phyloP scores from a whole-genome alignment of 1,284 basidiomycete species.

The Puccinia hordei region DNA sequence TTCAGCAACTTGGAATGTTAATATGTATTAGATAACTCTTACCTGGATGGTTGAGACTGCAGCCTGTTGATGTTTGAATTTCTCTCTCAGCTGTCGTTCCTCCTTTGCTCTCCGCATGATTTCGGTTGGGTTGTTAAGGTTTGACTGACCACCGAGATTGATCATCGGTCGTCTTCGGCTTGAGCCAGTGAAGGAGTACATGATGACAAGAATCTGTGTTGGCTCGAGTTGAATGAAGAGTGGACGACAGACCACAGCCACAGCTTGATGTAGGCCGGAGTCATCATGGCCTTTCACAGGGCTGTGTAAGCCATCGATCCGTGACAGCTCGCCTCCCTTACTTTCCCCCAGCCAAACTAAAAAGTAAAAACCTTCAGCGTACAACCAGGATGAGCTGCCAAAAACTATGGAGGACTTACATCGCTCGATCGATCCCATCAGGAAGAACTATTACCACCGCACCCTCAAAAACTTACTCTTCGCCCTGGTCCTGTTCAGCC shows the following conservation, averaged over 20 bases:
- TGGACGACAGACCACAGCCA: neutral
- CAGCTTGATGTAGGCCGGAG: neutral
- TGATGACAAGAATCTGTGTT: neutral
- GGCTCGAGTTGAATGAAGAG: neutral
- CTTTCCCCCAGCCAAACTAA: neutral
- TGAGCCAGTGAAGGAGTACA: slow-evolving; percentile 49
- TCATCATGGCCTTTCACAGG: neutral
- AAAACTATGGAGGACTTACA: neutral
- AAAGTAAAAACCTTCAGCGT: neutral
- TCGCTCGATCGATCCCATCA: neutral
- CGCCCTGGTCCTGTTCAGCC: neutral
- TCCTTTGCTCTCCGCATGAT: slow-evolving; percentile 45
- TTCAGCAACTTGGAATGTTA: neutral
- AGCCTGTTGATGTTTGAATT: slow-evolving; percentile 26
- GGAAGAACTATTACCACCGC: neutral
- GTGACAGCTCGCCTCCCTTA: neutral
- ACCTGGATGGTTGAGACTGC: slow-evolving; percentile 43
- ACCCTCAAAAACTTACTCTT: no score
- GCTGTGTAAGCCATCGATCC: neutral
- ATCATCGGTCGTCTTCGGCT: slow-evolving; percentile 30
- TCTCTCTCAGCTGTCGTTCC: slow-evolving; percentile 30
- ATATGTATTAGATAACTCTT: neutral
- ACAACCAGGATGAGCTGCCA: neutral
- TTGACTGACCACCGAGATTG: slow-evolving; percentile 39
- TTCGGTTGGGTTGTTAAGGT: slow-evolving; percentile 30